These are phyloP conservation scores for Xylaria grammica DNA, from an alignment of 495 filamentous ascomycete species.

Conservation along the genomic window DNA sequence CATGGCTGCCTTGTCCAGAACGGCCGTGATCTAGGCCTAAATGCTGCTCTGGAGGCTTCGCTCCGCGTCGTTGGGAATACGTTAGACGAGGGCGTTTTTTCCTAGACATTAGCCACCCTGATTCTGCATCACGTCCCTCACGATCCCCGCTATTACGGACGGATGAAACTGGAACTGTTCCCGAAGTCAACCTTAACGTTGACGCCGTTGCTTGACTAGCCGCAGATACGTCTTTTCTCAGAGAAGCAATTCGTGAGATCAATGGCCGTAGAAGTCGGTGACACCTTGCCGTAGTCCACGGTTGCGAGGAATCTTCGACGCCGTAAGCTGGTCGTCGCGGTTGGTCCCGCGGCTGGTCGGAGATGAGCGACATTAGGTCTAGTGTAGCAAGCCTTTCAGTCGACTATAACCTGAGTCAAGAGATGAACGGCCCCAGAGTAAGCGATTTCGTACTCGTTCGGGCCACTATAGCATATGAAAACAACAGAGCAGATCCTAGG, in stretches of 20 bases:
- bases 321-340: conserved; percentile 24
- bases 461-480: not conserved
- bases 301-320: conserved; percentile 32
- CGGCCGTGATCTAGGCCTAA: not conserved
- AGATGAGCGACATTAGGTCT: not conserved
- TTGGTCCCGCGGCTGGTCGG: conserved; percentile 24
- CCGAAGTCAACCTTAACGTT: not conserved
- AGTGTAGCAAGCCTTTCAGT: not conserved
- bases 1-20: not conserved
- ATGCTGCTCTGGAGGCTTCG: not conserved
- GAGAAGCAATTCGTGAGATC: conserved; percentile 54
- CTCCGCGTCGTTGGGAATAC: conserved; percentile 32
- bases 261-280: conserved; percentile 61
- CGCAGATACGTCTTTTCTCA: conserved; percentile 46
- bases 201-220: not conserved
- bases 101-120: conserved; percentile 32
- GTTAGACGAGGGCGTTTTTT: conserved; percentile 36
- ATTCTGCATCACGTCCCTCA: conserved; percentile 1
- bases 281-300: conserved; percentile 63
- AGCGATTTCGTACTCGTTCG: too few species aligned
- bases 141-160: conserved; percentile 9
- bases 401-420: not conserved
- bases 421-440: too few species aligned
- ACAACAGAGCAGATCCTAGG: not conserved
- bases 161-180: conserved; percentile 1